Conservation (phyloP, 1,139 yeast species). For the Candida pseudoviswanathii region DNA sequence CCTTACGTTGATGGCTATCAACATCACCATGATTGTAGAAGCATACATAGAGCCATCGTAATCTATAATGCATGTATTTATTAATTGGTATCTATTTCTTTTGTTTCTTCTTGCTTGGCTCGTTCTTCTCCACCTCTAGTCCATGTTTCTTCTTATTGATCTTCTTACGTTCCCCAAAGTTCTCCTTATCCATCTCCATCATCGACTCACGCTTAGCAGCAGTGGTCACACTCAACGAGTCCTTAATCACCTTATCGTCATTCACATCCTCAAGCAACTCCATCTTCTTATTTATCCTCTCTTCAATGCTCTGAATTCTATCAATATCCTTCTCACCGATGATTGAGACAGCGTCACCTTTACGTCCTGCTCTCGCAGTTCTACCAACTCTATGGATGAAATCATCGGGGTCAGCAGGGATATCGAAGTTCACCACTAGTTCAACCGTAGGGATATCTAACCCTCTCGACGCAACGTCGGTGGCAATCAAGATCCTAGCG, state of each 20-base stretch:
- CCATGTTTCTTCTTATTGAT: constrained; percentile 52
- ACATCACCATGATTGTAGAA: constrained; percentile 43
- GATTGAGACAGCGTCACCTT: constrained; percentile 57
- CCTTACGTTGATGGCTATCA: constrained; percentile 47
- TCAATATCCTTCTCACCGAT: constrained; percentile 85
- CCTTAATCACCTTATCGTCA: constrained; percentile 75
- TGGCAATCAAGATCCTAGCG: constrained; percentile 87
- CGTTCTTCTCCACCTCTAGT: constrained; percentile 6
- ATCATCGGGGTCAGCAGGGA: constrained; percentile 96
- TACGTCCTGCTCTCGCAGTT: constrained; percentile 98
- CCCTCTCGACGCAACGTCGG: constrained; percentile 97
- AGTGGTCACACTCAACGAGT: constrained; percentile 67
- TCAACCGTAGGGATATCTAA: constrained; percentile 92
- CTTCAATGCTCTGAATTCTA: constrained; percentile 84
- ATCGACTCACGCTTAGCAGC: constrained; percentile 87
- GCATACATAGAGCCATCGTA: constrained; percentile 23
- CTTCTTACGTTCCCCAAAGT: constrained; percentile 75
- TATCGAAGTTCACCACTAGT: constrained; percentile 85
- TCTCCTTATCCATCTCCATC: constrained; percentile 91
- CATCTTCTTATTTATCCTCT: constrained; percentile 78
- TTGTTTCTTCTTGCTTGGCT: constrained; percentile 10
- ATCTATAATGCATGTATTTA: neutral
- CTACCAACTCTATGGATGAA: constrained; percentile 99
- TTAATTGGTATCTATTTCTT: constrained; percentile 3
- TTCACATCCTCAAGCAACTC: constrained; percentile 65